These are phyloP conservation scores for Ambrosiella xylebori DNA, from an alignment of 2,329 filamentous ascomycete genomes.

Conservation along the genomic window DNA sequence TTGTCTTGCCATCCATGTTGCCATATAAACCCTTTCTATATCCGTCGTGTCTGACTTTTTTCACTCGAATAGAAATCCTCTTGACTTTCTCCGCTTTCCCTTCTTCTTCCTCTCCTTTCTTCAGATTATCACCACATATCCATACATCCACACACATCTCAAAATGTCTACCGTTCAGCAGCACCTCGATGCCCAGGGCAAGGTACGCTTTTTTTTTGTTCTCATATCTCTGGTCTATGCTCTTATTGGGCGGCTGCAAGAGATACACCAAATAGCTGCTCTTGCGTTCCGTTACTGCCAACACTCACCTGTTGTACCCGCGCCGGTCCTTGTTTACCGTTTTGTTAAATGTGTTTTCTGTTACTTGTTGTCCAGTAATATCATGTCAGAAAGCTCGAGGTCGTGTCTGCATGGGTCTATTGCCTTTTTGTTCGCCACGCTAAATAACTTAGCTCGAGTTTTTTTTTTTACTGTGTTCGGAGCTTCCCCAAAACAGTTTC, in stretches of 20 bases:
- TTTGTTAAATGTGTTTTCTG: not conserved
- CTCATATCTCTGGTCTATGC: not conserved
- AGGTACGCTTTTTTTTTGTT: conserved; percentile 16
- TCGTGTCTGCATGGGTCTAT: not conserved
- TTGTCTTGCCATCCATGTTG: conserved; percentile 1
- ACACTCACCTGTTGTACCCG: not conserved
- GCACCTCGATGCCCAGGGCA: conserved; percentile 63
- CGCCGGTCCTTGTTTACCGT: not conserved
- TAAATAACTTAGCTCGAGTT: not conserved
- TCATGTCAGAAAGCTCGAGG: not conserved
- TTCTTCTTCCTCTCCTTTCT: conserved; percentile 14
- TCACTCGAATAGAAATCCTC: conserved; percentile 6
- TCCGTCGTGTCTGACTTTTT: conserved; percentile 5
- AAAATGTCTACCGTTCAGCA: conserved; percentile 55
- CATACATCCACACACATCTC: conserved; percentile 12
- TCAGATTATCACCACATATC: conserved; percentile 6
- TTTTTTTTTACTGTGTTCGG: not conserved
- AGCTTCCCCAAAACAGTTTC: conserved; percentile 10
- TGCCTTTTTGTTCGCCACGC: not conserved
- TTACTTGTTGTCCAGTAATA: not conserved
- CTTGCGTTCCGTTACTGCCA: not conserved
- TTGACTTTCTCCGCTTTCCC: conserved; percentile 5
- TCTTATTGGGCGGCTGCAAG: not conserved
- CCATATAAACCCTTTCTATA: conserved; percentile 9
- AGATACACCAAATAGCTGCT: not conserved